Evolutionary conservation across 352 stramenopile genomes (phyloP), one percentile per base, ranked within the genome.

Genomic region (Globisporangium alternatum): DNA sequence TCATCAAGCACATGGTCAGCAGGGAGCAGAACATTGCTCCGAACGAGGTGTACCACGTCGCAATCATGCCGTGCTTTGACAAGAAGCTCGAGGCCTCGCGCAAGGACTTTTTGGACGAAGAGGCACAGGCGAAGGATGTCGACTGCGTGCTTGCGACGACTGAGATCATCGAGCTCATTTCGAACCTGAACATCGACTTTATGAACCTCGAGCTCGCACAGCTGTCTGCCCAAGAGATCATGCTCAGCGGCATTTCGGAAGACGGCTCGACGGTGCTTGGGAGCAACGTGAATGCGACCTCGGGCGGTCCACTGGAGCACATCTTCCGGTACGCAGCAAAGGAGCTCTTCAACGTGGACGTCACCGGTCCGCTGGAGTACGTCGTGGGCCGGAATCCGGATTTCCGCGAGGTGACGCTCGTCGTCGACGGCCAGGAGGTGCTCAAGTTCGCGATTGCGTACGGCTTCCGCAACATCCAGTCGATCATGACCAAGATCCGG

Each of bases 81-180:
- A 99, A 99, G 80, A 99, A 99, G 70, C 78, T 99, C 8, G 97
- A 99, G 76, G 97, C 96, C 0, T 98, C 93, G 12, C 88, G 97
- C 8, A 96, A 96, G 64, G 81, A 96, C 68, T 97, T 96, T 60
- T 56, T 90, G 25, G 81, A 90, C 51, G 78, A 78, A 4, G 76
- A 71, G 10, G 71, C 80, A 8, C 69, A 89, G 41, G 86, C 70
- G 15, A 92, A 89, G 49, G 95, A 98, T 47, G 95, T 99, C 13
- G 96, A 99, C 74, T 97, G 96, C 48, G 97, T 99, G 33, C 84
- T 99, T 21, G 87, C 85, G 3, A 93, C 84, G 1, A 93, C 83
- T 5, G 87, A 95, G 56, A 77, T 95, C 21, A 74, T 95, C 51
- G 85, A 93, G 13, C 75, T 95, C 35, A 76, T 95, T 35, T 61